Evolutionary conservation across 805 yeast species (phyloP), one percentile per base, ranked within the genome.

Genomic region (Lipomyces spencermartinsiae): DNA sequence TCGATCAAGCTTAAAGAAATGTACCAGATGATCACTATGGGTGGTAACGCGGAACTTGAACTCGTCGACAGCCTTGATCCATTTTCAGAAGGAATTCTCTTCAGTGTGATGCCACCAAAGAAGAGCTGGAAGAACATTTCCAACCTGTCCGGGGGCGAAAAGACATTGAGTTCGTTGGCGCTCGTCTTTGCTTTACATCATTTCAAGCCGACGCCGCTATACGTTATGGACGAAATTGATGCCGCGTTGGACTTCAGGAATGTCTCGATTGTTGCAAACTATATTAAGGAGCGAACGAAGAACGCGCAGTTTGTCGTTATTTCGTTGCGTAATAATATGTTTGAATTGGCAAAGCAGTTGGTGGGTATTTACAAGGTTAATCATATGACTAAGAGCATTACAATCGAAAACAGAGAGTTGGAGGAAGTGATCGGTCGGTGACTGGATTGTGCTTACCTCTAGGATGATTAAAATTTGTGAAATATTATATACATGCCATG

Each of bases 1-100:
- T 92, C 98, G 0, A 82, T 88, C 77, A 91, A 97, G 6, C 84
- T 95, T 71, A 95, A 94, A 77, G 97, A 92, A 74, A 93, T 95
- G 98, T 95, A 95, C 75, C 97, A 93, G 76, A 91, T 95, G 96
- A 95, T 95, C 69, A 95, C 99, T 0, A 93, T 94, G 96, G 99
- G 99, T 34, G 99, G 99, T 43, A 95, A 94, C 81, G 99, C 99
- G 0, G 99, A 95, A 78, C 83, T 95, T 46, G 99, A 95, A 78
- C 83, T 94, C 58, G 98, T 93, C 22, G 99, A 95, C 76, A 90
- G 97, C 69, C 84, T 94, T 76, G 98, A 95, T 79, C 99, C 99
- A n/a, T 95, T 95, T 75, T 88, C 97, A 0, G 99, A 95, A 80
- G 99, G 99, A 39, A 93, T 95, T 51, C 81, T 93, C 55, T 95